Conservation (phyloP, 306 rosid genomes). For the Carpinus viminea region DNA sequence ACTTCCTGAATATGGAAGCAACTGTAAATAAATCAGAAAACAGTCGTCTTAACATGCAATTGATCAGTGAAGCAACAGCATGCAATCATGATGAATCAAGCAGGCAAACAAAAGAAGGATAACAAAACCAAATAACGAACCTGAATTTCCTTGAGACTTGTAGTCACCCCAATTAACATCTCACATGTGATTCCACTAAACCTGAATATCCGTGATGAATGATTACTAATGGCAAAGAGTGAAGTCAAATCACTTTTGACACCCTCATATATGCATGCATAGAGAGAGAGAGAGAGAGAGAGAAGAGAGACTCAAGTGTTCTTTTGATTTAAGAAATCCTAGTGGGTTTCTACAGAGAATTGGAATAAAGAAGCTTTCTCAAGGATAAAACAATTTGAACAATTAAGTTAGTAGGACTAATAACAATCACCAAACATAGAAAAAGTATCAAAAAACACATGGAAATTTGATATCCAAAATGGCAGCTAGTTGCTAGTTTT, state of each 20-base stretch:
- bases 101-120: constrained; percentile 21
- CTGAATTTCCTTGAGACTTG: constrained; percentile 85
- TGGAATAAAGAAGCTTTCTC: not conserved
- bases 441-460: not conserved
- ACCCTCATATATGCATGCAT: not conserved
- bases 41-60: constrained; percentile 30
- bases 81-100: constrained; percentile 11
- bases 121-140: constrained; percentile 43
- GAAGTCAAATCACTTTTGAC: not conserved
- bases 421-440: not conserved
- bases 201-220: constrained; percentile 42
- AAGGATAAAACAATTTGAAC: not conserved
- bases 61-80: constrained; percentile 15
- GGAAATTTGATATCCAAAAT: too few relatives aligned
- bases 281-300: not conserved
- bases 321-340: not conserved
- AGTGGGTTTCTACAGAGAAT: not conserved
- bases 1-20: constrained; percentile 62
- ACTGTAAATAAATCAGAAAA: constrained; percentile 39
- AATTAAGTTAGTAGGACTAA: not conserved
- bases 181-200: constrained; percentile 91
- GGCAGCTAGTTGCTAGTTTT: too few relatives aligned
- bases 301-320: not conserved
- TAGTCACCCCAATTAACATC: constrained; percentile 85
- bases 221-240: not conserved